Conservation (phyloP, 495 filamentous ascomycete species). For the Aspergillus cristatus region DNA sequence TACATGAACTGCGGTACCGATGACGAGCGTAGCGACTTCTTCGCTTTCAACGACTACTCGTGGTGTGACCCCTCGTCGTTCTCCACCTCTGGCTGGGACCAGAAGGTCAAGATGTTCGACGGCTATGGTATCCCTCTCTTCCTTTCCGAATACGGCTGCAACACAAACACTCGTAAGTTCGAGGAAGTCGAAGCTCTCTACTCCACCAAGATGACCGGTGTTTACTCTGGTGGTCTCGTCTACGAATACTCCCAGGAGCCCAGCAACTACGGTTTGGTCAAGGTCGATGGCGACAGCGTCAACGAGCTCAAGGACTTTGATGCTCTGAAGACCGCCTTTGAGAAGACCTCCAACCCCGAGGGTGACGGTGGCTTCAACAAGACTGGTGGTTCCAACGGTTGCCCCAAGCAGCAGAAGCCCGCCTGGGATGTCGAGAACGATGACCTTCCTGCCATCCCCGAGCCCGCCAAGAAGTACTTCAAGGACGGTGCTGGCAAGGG, state of each 20-base stretch:
- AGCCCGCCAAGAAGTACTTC: conserved; percentile 58
- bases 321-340: conserved; percentile 56
- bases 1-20: conserved; percentile 94
- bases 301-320: conserved; percentile 54
- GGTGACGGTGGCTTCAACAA: conserved; percentile 72
- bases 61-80: conserved; percentile 87
- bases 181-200: conserved; percentile 75
- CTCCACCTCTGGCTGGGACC: conserved; percentile 68
- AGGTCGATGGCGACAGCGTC: conserved; percentile 49
- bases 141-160: conserved; percentile 92
- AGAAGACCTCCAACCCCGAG: conserved; percentile 50
- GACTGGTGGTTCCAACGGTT: conserved; percentile 53
- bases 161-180: conserved; percentile 69
- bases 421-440: conserved; percentile 66
- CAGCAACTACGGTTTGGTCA: conserved; percentile 68
- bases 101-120: conserved; percentile 86
- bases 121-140: conserved; percentile 90
- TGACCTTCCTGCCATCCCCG: conserved; percentile 67
- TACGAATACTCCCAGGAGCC: conserved; percentile 87
- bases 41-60: conserved; percentile 97
- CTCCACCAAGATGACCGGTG: conserved; percentile 70
- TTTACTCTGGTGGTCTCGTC: conserved; percentile 93
- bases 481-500: conserved; percentile 63
- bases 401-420: conserved; percentile 53
- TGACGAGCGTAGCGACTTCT: conserved; percentile 84